phyloP scores from a whole-genome alignment of 805 yeast genomes.

The Candida sanyiensis region DNA sequence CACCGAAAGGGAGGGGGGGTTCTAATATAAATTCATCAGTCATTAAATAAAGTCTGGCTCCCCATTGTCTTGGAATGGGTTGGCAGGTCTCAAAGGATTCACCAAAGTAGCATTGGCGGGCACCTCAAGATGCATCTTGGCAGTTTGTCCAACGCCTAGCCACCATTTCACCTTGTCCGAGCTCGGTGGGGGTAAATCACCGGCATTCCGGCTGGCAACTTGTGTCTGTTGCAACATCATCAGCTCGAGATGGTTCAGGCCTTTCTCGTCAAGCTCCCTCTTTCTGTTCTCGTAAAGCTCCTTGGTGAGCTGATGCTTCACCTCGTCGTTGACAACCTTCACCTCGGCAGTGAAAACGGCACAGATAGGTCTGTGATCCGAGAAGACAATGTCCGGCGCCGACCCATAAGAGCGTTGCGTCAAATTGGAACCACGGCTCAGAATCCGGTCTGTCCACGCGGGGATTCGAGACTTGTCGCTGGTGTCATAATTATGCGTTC shows the following conservation, averaged over 20 bases:
- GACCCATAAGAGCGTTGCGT: conserved; percentile 57
- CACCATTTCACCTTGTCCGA: conserved; percentile 86
- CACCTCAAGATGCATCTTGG: conserved; percentile 47
- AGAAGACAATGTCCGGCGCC: conserved; percentile 51
- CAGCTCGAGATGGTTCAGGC: conserved; percentile 4
- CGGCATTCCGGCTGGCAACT: conserved; percentile 22
- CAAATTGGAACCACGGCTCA: conserved; percentile 57
- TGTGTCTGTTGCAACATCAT: conserved; percentile 19
- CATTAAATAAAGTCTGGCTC: conserved; percentile 26
- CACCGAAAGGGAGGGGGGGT: no score
- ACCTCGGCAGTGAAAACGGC: conserved; percentile 63
- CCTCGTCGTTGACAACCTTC: conserved; percentile 55
- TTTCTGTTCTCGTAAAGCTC: conserved; percentile 48
- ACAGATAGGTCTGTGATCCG: conserved; percentile 89
- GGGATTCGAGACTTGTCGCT: conserved; percentile 91
- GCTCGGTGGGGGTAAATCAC: conserved; percentile 80
- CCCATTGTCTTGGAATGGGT: conserved; percentile 59
- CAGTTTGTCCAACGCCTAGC: conserved; percentile 63
- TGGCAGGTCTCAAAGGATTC: conserved; percentile 63
- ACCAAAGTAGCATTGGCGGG: conserved; percentile 37
- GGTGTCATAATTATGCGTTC: conserved; percentile 75
- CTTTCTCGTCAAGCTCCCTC: conserved; percentile 10
- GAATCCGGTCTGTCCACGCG: conserved; percentile 94
- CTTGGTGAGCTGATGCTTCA: conserved; percentile 44
- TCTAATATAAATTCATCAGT: no score